These are phyloP conservation scores for Daucus carota DNA, from an alignment of 129 eudicot species.

Conservation along the genomic window DH1_v3.0 NC_030383.2:54687501-54688000, in stretches of 20 bases:
- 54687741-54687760: neutral
- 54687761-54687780: neutral
- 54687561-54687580: neutral
- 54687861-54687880: conserved; percentile 30
- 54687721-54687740: neutral
- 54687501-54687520: neutral
- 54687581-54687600: neutral
- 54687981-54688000: conserved; percentile 13
- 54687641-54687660: neutral
- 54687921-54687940: conserved; percentile 22
- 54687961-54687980: conserved; percentile 28
- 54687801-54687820: conserved; percentile 17
- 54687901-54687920: neutral
- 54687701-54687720: neutral
- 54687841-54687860: conserved; percentile 32
- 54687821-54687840: conserved; percentile 26
- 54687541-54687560: neutral
- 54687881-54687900: conserved; percentile 6
- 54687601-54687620: neutral
- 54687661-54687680: conserved; percentile 4
- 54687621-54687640: neutral
- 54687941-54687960: conserved; percentile 28
- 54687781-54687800: neutral
- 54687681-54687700: neutral
- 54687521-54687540: neutral